Evolutionary conservation across 192 early-diverging fungal species (phyloP).

Genomic region (Ramicandelaber brevisporus): DNA sequence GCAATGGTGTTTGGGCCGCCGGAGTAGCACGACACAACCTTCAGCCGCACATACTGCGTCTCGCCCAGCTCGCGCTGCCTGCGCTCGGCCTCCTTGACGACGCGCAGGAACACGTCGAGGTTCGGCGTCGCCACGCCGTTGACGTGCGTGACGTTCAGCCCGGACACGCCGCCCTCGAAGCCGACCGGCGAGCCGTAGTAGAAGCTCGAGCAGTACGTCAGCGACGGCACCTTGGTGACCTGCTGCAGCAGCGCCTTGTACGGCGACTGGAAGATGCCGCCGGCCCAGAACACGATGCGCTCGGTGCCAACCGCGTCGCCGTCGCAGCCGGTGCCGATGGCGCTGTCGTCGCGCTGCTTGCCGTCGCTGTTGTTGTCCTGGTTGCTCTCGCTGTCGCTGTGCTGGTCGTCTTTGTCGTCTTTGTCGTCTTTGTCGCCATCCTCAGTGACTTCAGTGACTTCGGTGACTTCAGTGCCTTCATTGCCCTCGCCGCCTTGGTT

Average conservation of each 20-base stretch:
- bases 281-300: conserved; percentile 60
- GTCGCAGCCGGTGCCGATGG: no score
- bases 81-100: conserved; percentile 14
- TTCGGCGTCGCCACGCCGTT: conserved; percentile 26
- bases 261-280: conserved; percentile 47
- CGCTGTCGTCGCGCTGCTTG: conserved; percentile 4
- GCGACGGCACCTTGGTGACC: conserved; percentile 27
- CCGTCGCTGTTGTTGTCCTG: no score
- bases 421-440: no score
- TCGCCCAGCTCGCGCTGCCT: conserved; percentile 21
- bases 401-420: no score
- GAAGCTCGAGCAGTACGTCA: conserved; percentile 33
- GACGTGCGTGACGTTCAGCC: conserved; percentile 40
- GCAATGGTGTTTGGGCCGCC: neutral
- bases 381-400: no score
- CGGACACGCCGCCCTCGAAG: conserved; percentile 23
- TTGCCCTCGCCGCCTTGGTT: no score
- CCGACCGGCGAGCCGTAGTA: conserved; percentile 35
- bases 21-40: conserved; percentile 3
- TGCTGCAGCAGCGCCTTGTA: conserved; percentile 42
- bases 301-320: no score
- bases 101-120: conserved; percentile 30
- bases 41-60: conserved; percentile 16
- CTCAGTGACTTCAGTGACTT: no score
- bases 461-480: no score